A percentile compares a stretch with the other conserved stretches of the same genome.
phyloP scores from a whole-genome alignment of 108 stramenopile species.

The Pseudonitzschia multiseries region DNA sequence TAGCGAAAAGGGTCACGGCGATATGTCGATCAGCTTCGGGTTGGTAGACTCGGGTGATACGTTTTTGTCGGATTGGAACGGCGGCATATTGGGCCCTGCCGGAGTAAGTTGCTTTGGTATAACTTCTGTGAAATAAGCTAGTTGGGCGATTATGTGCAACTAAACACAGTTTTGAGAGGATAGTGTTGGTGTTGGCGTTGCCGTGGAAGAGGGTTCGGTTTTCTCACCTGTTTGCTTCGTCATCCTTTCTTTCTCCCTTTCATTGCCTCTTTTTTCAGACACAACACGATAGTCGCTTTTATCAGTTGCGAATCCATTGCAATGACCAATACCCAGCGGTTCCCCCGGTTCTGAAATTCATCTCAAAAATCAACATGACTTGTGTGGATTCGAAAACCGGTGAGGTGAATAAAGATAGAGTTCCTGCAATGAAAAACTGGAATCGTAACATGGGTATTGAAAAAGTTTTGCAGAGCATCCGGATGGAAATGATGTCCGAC shows the following conservation, averaged over 20 bases:
- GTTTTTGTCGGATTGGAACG: slow-evolving; percentile 96
- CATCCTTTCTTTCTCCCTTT: neutral
- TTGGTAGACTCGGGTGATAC: slow-evolving; percentile 93
- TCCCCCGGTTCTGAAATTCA: slow-evolving; percentile 89
- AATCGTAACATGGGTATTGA: slow-evolving; percentile 90
- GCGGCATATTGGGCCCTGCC: slow-evolving; percentile 93
- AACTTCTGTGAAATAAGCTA: neutral
- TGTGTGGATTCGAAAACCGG: slow-evolving; percentile 89
- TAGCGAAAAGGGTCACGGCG: slow-evolving; percentile 87
- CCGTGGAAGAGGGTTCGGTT: neutral
- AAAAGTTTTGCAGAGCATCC: slow-evolving; percentile 69
- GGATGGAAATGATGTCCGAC: slow-evolving; percentile 75
- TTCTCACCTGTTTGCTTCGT: neutral
- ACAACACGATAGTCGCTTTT: slow-evolving; percentile 91
- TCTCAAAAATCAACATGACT: slow-evolving; percentile 92
- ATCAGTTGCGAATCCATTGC: slow-evolving; percentile 88
- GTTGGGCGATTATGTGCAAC: neutral
- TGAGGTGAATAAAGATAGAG: slow-evolving; percentile 58
- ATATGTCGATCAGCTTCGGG: slow-evolving; percentile 94
- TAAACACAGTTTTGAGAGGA: neutral
- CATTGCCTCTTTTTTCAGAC: slow-evolving; percentile 57
- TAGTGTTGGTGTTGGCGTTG: neutral
- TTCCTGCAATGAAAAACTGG: slow-evolving; percentile 83
- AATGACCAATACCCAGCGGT: slow-evolving; percentile 90
- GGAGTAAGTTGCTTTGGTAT: slow-evolving; percentile 67